Conservation (phyloP, 257 asterid species). For the Anisodus tanguticus region DNA sequence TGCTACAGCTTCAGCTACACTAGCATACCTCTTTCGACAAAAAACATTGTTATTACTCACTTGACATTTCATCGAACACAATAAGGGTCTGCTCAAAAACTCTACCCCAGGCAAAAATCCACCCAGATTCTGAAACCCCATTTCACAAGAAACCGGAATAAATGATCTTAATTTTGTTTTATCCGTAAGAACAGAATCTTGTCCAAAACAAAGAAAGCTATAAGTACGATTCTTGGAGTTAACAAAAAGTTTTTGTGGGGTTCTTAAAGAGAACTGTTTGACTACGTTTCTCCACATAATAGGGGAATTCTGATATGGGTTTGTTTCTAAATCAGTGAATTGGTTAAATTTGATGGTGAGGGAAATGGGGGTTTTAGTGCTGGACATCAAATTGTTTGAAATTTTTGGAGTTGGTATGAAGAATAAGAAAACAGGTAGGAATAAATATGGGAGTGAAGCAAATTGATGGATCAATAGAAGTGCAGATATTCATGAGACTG, state of each 20-base stretch:
- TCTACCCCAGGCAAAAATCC: constrained; percentile 36
- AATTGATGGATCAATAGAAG: constrained; percentile 18
- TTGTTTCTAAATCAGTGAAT: constrained; percentile 35
- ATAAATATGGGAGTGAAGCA: not conserved
- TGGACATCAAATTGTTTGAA: constrained; percentile 59
- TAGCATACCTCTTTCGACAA: constrained; percentile 57
- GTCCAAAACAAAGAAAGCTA: constrained; percentile 49
- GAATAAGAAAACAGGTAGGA: not conserved
- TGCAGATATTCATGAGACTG: constrained; percentile 31
- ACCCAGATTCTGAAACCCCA: constrained; percentile 42
- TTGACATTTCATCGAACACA: constrained; percentile 33
- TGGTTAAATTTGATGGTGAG: constrained; percentile 40
- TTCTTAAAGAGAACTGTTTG: constrained; percentile 49
- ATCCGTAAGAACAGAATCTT: constrained; percentile 40
- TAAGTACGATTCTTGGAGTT: constrained; percentile 40
- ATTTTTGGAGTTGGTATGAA: not conserved
- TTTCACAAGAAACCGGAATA: constrained; percentile 44
- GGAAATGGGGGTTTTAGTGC: constrained; percentile 48
- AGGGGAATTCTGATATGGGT: constrained; percentile 44
- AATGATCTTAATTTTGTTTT: constrained; percentile 36
- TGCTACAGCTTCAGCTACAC: constrained; percentile 77
- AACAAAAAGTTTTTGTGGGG: constrained; percentile 33
- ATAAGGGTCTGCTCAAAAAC: constrained; percentile 37
- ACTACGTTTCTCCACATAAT: constrained; percentile 77
- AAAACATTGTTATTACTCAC: constrained; percentile 24